Conservation (phyloP, 2,329 filamentous ascomycete species). For the Nemania serpens region DNA sequence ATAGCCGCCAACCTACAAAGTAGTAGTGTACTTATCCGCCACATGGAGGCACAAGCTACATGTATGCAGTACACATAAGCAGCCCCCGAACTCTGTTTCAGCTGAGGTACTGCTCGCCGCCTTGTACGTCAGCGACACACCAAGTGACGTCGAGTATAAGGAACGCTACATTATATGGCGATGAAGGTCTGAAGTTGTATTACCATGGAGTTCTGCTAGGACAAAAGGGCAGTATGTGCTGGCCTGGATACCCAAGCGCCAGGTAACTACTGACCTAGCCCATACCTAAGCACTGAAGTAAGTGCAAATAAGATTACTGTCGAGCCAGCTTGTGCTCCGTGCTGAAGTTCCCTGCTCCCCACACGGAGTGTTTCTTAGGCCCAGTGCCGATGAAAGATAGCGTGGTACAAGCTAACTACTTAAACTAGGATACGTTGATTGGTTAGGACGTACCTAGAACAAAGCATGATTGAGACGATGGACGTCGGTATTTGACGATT, state of each 20-base stretch:
- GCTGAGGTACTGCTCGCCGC: constrained; percentile 6
- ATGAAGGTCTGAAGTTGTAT: not conserved
- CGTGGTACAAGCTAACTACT: not conserved
- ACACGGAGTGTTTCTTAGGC: constrained; percentile 13
- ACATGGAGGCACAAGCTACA: not conserved
- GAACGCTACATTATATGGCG: not conserved
- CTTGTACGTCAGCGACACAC: constrained; percentile 14
- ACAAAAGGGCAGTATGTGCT: no score
- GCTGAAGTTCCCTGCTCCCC: constrained; percentile 35
- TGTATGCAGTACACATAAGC: not conserved
- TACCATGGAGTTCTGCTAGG: no score
- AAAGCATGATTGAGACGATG: no score
- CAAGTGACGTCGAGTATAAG: constrained; percentile 19
- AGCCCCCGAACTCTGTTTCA: no score
- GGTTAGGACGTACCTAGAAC: no score
- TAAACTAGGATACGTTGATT: no score
- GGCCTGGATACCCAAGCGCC: no score
- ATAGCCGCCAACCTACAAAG: no score
- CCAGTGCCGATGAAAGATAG: constrained; percentile 13
- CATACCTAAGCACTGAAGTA: no score
- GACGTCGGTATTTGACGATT: no score
- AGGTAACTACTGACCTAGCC: no score
- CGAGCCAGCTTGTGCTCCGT: constrained; percentile 32
- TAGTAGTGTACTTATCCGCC: no score
- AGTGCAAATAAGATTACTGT: constrained; percentile 12